Evolutionary conservation across 2,329 filamentous ascomycete species (phyloP), one percentile per base, ranked within the genome.

Genomic region (Knoxdaviesia proteae): DNA sequence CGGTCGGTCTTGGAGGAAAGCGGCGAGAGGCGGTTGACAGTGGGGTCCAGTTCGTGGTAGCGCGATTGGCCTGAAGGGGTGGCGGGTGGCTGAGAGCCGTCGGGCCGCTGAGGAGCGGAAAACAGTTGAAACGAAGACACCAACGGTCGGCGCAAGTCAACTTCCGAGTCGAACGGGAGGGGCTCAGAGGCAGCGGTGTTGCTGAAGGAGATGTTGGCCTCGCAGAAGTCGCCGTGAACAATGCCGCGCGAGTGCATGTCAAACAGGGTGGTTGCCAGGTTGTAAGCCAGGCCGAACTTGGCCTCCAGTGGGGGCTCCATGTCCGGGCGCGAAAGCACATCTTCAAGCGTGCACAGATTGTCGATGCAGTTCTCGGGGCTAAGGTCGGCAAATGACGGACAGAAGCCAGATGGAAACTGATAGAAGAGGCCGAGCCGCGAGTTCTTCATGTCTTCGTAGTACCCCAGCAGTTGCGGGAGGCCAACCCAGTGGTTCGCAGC

Each of bases 111-210:
- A 42, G 42, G 44, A 5, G 45, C 32, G n/a, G 36, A 42, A 52
- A 87, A 88, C 3, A 86, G 58, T 48, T 87, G 80, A 49, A 84
- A 87, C 0, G 79, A 79, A 1, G 78, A 78, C 38, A 86, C 61
- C 4, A 83, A 67, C 2, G 81, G 81, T 6, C 74, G 67, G 29
- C 80, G 67, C 40, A 86, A 66, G 44, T 83, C 75, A 10, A 75
- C 63, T 37, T 71, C 62, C 1, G 60, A 58, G 6, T 64, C 59
- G 5, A 55, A 57, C 6, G 60, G 56, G 1, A 58, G 61, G 1
- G 59, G 57, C 38, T 64, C 60, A 2, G 55, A 58, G 20, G 58
- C 64, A 40, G 56, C 57, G 11, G 54, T 61, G 41, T 65, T 65
- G 46, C 67, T 76, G 42, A 87, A 83, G 0, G 80, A 68, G 10